Base-by-base conservation (phyloP, 441 rosid species). In the Cnidoscolus chayamansa region DNA sequence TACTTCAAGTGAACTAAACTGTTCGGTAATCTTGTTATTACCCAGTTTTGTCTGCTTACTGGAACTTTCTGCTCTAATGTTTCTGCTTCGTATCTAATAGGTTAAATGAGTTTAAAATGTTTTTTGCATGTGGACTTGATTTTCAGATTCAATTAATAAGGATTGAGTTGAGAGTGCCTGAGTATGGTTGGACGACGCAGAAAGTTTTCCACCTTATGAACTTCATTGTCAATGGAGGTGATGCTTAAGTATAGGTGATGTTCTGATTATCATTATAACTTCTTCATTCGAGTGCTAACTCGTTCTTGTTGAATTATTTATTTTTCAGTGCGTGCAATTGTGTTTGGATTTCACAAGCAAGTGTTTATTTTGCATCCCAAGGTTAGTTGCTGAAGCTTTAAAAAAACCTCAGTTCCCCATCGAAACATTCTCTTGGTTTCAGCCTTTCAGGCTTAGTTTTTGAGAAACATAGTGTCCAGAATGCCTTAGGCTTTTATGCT, bases 131-230 rank as follows among this genome's bases (percentile, higher is more conserved):
- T 47, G 69, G 43, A 40, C 68, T 35, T 77, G 15, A 50, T 78
- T 57, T 72, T 80, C 81, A 93, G 98, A 82, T 89, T 75, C 97
- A 90, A 77, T 79, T 93, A 78, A 82, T 89, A 57, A 80, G 97
- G 85, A 93, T 93, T 50, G 90, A 90, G 72, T 79, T 84, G 86
- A 90, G 98, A 87, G 98, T 90, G 77, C 98, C 98, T 0, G 98
- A 93, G 61, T 88, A 93, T 75, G 98, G 98, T 60, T 90, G 98
- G 98, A 92, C 97, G 0, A 92, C 93, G 9, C 98, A 90, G 84
- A 92, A 90, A 80, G 93, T 92, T 80, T 92, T 92, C 76, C 95
- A 92, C 84, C 93, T 92, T 77, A 90, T 93, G 97, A 93, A 93
- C 85, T 90, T 93, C 69, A 86, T 93, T 79, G 97, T 90, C 76